phyloP scores from a whole-genome alignment of 2,329 filamentous ascomycete species.

The Curvularia sp. region DNA sequence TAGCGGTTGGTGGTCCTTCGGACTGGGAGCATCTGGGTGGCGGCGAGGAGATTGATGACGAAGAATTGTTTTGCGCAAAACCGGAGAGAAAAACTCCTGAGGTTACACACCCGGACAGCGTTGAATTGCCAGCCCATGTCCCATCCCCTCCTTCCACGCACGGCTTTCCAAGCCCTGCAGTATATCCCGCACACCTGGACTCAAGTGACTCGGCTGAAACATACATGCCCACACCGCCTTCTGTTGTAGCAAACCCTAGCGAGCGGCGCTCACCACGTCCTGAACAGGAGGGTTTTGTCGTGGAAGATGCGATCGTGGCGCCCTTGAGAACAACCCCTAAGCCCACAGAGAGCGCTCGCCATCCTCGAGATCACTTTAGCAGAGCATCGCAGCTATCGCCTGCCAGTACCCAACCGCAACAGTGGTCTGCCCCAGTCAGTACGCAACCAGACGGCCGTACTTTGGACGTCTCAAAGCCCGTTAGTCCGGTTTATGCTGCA shows the following conservation, averaged over 20 bases:
- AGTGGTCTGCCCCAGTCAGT: slow-evolving; percentile 2
- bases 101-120: slow-evolving; percentile 34
- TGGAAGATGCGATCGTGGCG: slow-evolving; percentile 30
- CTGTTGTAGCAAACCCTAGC: slow-evolving; percentile 25
- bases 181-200: slow-evolving; percentile 26
- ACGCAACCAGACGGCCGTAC: slow-evolving; percentile 4
- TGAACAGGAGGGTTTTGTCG: slow-evolving; percentile 31
- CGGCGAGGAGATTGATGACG: slow-evolving; percentile 47
- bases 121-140: slow-evolving; percentile 39
- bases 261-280: slow-evolving; percentile 25
- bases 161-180: slow-evolving; percentile 44
- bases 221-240: slow-evolving; percentile 46
- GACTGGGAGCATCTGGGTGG: slow-evolving; percentile 50
- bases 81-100: slow-evolving; percentile 26
- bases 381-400: slow-evolving; percentile 19
- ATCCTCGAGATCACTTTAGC: slow-evolving; percentile 30
- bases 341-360: slow-evolving; percentile 21
- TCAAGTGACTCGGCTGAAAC: slow-evolving; percentile 27
- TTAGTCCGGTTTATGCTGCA: slow-evolving; percentile 20
- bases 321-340: slow-evolving; percentile 30
- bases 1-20: slow-evolving; percentile 47
- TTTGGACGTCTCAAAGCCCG: not conserved
- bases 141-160: slow-evolving; percentile 37
- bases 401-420: not conserved
- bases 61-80: slow-evolving; percentile 42